Base-by-base conservation (phyloP, 805 yeast genomes). In the Jamesozyma spencerorum region DNA sequence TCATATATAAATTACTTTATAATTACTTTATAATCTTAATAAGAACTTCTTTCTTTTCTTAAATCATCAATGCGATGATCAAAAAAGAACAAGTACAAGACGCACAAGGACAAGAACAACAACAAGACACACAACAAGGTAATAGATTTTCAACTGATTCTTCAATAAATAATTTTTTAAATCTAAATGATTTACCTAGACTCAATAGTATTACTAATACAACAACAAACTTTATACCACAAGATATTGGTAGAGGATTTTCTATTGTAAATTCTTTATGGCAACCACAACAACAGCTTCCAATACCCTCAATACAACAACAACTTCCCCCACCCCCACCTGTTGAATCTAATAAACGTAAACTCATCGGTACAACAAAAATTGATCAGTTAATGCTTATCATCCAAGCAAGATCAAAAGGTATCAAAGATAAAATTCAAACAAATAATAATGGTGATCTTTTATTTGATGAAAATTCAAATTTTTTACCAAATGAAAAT, bases 361-460 rank as follows among this genome's bases (percentile, higher is more conserved):
- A 87, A 3, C 63, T 81, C 18, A 60, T 85, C 5, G 95, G 95
- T 2, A 86, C 88, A 3, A 88, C 95, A 0, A 84, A 84, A 55
- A 85, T 88, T 20, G 97, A 88, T 62, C 94, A 82, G 53, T 66
- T 88, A 53, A 86, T 88, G 96, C 68, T 88, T 37, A 84, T 86
- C 30, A 82, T 88, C 40, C 95, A 88, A 60, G 94, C 95, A 0
- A 71, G 94, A 38, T 83, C 81, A 44, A 81, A 83, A 47, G 84
- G 88, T 7, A 69, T 80, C 19, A 75, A 75, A n/a, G 73, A 77
- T 10, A 74, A 70, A 36, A 79, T 83, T 32, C 69, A 71, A 37
- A 79, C 77, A 46, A 75, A 80, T 1, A 74, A 74, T 7, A 88
- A 81, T 59, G 94, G 94, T 1, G 74, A 79, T 29, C 70, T 81